Conservation (phyloP, 192 early-diverging fungal species). For the Phycomyces nitens region DNA sequence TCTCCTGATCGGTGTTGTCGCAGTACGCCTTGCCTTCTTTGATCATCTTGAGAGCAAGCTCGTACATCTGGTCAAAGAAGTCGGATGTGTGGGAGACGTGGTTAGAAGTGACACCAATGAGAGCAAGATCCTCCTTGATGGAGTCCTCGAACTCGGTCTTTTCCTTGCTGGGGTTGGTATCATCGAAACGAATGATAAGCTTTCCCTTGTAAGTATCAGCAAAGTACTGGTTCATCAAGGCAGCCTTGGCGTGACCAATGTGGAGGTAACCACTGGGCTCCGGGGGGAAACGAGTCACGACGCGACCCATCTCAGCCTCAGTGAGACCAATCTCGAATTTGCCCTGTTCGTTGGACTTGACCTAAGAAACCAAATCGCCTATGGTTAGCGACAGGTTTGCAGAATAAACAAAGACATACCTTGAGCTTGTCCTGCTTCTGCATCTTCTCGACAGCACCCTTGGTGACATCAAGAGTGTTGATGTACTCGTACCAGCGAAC, state of each 20-base stretch:
- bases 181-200: conserved; percentile 94
- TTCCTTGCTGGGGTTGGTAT: conserved; percentile 98
- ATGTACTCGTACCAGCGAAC: conserved; percentile 81
- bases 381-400: conserved; percentile 3
- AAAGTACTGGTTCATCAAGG: conserved; percentile 96
- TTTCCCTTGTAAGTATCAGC: conserved; percentile 87
- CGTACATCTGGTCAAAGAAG: conserved; percentile 83
- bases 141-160: conserved; percentile 92
- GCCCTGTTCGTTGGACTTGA: conserved; percentile 72
- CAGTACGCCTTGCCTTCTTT: conserved; percentile 87
- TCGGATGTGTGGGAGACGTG: conserved; percentile 87
- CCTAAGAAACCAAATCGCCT: conserved; percentile 20
- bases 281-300: conserved; percentile 97
- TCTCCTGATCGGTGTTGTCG: conserved; percentile 83
- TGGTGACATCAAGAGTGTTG: conserved; percentile 51
- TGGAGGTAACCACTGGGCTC: conserved; percentile 98
- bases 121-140: conserved; percentile 90
- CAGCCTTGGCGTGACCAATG: conserved; percentile 99
- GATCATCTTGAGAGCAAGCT: conserved; percentile 83
- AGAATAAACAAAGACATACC: conserved; percentile 10
- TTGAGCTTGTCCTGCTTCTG: conserved; percentile 50
- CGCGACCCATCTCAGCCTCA: conserved; percentile 77
- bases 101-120: conserved; percentile 82
- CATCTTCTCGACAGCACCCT: conserved; percentile 43
- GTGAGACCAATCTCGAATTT: conserved; percentile 90